Evolutionary conservation across 2,329 filamentous ascomycete genomes (phyloP).

Genomic region (Hypoxylon sp.): DNA sequence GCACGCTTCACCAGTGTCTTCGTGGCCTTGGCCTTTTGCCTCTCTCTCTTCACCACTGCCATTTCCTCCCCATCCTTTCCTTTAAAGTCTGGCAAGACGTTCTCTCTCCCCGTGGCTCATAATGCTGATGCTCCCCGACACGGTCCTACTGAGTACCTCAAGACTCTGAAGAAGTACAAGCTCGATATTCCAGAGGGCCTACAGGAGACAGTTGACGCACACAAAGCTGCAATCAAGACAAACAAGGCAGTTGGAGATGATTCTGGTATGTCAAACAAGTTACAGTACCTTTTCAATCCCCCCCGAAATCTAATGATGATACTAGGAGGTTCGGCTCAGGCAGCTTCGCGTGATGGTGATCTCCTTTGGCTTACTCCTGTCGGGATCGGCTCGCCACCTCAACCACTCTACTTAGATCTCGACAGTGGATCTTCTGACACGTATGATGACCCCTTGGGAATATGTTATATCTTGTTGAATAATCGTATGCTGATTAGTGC

Average conservation of each 20-base stretch:
- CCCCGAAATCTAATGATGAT: constrained; percentile 32
- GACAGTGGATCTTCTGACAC: constrained; percentile 69
- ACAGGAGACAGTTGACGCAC: constrained; percentile 47
- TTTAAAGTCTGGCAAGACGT: constrained; percentile 37
- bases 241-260: constrained; percentile 38
- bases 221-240: constrained; percentile 32
- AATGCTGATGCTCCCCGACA: constrained; percentile 45
- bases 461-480: constrained; percentile 12
- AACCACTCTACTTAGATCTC: constrained; percentile 62
- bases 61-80: constrained; percentile 31
- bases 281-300: not conserved
- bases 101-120: constrained; percentile 48
- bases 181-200: constrained; percentile 50
- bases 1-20: constrained; percentile 36
- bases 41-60: constrained; percentile 39
- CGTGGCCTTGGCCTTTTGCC: constrained; percentile 42
- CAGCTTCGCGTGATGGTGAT: constrained; percentile 57
- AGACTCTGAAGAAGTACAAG: constrained; percentile 53
- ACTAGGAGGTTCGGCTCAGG: constrained; percentile 53
- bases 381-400: constrained; percentile 62
- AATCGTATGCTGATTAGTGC: constrained; percentile 20
- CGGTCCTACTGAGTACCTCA: constrained; percentile 51
- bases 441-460: constrained; percentile 64
- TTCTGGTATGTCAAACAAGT: constrained; percentile 26
- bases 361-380: constrained; percentile 60